Percentiles rank a stretch among this genome's conserved stretches.
Evolutionary conservation across 495 filamentous ascomycete genomes (phyloP).

Genomic region (Aspergillus affinis): DNA sequence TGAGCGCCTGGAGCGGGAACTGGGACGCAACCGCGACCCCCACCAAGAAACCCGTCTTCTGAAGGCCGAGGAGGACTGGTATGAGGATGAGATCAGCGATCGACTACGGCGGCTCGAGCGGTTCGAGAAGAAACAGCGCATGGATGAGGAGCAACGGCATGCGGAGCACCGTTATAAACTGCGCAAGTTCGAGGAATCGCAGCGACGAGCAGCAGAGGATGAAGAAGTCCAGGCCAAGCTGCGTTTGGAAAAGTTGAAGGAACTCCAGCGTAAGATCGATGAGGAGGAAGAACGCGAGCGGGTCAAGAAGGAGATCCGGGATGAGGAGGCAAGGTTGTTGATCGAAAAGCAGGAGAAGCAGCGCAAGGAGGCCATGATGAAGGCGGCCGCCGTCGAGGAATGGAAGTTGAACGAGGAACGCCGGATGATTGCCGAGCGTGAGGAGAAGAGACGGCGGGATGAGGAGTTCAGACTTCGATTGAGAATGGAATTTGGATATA

Average conservation of each 20-base stretch:
- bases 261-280: constrained; percentile 39
- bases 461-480: constrained; percentile 47
- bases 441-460: constrained; percentile 44
- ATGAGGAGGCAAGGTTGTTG: constrained; percentile 34
- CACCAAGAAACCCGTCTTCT: constrained; percentile 20
- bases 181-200: constrained; percentile 19
- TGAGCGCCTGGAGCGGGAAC: constrained; percentile 44
- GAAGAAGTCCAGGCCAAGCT: constrained; percentile 19
- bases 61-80: constrained; percentile 37
- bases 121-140: constrained; percentile 33
- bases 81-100: constrained; percentile 40
- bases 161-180: constrained; percentile 30
- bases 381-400: constrained; percentile 54
- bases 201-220: constrained; percentile 3
- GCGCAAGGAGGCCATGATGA: constrained; percentile 50
- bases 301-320: constrained; percentile 36
- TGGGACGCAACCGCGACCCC: constrained; percentile 33
- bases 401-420: constrained; percentile 55
- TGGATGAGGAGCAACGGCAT: constrained; percentile 32
- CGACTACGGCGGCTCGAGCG: constrained; percentile 33
- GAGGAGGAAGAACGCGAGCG: constrained; percentile 46
- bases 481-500: constrained; percentile 38
- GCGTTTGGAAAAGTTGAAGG: constrained; percentile 24
- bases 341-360: constrained; percentile 41
- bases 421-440: constrained; percentile 23